Conservation (phyloP, 2,329 filamentous ascomycete genomes). For the Arthrobotrys entomopaga region DNA sequence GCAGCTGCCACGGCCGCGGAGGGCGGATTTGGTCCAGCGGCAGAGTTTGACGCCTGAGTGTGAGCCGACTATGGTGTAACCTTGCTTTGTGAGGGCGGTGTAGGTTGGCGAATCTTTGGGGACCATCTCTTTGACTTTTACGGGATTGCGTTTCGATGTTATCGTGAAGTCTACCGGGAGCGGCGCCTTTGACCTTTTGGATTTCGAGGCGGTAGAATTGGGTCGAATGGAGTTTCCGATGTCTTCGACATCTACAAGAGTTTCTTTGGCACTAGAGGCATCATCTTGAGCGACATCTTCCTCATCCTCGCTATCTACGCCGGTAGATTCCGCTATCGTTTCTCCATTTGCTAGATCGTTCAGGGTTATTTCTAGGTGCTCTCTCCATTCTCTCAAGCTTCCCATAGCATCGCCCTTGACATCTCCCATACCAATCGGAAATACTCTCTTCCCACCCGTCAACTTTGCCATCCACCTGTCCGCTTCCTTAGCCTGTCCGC, state of each 20-base stretch:
- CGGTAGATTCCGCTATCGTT: constrained; percentile 57
- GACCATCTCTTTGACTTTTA: constrained; percentile 86
- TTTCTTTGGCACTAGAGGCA: constrained; percentile 41
- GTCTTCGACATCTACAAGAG: constrained; percentile 59
- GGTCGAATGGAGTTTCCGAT: constrained; percentile 57
- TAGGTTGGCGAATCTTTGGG: constrained; percentile 90
- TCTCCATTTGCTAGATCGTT: constrained; percentile 63
- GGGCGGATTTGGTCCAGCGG: constrained; percentile 96
- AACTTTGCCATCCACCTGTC: constrained; percentile 98
- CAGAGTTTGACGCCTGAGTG: constrained; percentile 80
- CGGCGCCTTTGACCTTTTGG: constrained; percentile 64
- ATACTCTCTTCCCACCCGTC: constrained; percentile 77
- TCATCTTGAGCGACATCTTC: constrained; percentile 55
- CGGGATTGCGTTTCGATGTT: constrained; percentile 67
- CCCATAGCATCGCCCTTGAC: constrained; percentile 66
- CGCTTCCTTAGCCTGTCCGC: constrained; percentile 87
- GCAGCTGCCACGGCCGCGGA: constrained; percentile 91
- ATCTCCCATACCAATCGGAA: constrained; percentile 87
- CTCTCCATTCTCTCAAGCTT: constrained; percentile 79
- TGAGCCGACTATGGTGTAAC: constrained; percentile 92
- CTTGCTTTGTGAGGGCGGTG: constrained; percentile 89
- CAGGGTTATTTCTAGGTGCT: constrained; percentile 78
- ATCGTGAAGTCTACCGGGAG: constrained; percentile 85
- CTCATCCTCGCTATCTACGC: constrained; percentile 56
- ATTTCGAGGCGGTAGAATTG: constrained; percentile 68